These are phyloP conservation scores for Irpex sp. DNA, from an alignment of 1,284 basidiomycete genomes.

Conservation along the genomic window DNA sequence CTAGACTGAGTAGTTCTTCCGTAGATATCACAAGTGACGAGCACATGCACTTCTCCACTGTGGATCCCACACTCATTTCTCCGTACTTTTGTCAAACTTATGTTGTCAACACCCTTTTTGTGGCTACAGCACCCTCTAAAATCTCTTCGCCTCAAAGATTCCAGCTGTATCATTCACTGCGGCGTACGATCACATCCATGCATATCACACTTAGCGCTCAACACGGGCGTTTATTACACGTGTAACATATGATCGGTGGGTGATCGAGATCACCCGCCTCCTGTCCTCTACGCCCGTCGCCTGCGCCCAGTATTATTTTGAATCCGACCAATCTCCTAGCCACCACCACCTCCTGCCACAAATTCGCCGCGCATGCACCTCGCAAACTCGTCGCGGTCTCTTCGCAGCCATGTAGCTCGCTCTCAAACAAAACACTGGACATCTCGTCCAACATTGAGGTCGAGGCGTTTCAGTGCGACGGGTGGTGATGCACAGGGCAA, in stretches of 20 bases:
- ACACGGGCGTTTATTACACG: too few species aligned
- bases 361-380: conserved; percentile 3
- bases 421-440: conserved; percentile 1
- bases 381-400: background rate
- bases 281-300: background rate
- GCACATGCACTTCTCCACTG: background rate
- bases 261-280: too few species aligned
- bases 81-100: too few species aligned
- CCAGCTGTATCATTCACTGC: background rate
- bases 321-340: background rate
- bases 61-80: too few species aligned
- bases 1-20: background rate
- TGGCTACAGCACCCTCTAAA: background rate
- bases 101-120: background rate
- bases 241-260: too few species aligned
- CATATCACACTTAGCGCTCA: too few species aligned
- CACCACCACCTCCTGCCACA: background rate
- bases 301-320: background rate
- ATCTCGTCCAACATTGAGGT: background rate
- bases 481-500: conserved; percentile 4
- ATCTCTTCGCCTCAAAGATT: background rate
- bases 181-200: background rate
- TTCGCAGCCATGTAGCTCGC: conserved; percentile 1
- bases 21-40: background rate
- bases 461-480: background rate